phyloP scores from a whole-genome alignment of 2,329 filamentous ascomycete genomes.

The Seiridium unicorne region DNA sequence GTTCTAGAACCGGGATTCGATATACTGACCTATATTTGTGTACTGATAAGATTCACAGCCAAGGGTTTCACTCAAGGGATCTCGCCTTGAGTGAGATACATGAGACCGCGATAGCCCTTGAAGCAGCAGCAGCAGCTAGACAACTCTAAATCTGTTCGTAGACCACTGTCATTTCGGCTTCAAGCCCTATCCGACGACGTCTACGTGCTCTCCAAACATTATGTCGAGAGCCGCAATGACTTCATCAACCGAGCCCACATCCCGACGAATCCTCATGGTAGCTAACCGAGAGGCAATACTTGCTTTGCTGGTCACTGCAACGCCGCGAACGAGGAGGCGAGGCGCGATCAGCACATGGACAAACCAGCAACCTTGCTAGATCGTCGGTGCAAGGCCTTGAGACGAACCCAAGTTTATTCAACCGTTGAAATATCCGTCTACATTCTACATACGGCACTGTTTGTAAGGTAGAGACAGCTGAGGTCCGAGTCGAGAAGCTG shows the following conservation, averaged over 20 bases:
- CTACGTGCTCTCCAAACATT: neutral
- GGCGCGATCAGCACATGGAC: neutral
- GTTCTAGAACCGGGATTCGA: neutral
- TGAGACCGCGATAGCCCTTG: neutral
- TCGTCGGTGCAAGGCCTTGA: neutral
- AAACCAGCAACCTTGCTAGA: neutral
- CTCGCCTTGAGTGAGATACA: neutral
- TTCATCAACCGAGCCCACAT: neutral
- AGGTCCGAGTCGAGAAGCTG: neutral
- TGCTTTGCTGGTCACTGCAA: neutral
- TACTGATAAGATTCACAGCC: neutral
- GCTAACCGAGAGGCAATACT: neutral
- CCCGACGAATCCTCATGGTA: neutral
- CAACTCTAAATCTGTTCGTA: neutral
- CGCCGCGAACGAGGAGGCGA: neutral
- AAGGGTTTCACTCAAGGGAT: neutral
- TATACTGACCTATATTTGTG: neutral
- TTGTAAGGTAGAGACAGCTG: neutral
- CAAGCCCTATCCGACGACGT: neutral
- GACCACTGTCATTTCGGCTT: constrained; percentile 3
- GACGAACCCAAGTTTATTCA: neutral
- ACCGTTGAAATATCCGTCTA: neutral
- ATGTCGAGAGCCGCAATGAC: neutral
- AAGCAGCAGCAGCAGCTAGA: neutral
- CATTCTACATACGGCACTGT: neutral